phyloP scores from a whole-genome alignment of 768 basidiomycete genomes.

The Suillus subalutaceus region DNA sequence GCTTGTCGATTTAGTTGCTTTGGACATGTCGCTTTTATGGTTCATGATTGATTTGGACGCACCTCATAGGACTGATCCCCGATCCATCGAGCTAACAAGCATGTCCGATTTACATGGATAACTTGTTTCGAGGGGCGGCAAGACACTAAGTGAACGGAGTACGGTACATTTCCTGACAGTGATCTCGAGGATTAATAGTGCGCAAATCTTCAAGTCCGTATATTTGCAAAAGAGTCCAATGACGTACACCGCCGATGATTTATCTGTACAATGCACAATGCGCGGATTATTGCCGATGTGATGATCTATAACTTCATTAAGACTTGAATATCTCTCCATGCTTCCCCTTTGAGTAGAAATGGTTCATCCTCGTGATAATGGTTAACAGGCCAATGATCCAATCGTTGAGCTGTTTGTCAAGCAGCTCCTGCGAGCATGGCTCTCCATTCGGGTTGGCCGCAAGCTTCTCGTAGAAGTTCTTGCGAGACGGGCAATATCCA shows the following conservation, averaged over 20 bases:
- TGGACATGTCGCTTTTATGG: background rate
- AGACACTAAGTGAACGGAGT: background rate
- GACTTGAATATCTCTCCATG: constrained; percentile 45
- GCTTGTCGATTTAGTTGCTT: background rate
- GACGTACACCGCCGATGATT: background rate
- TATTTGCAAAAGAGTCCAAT: background rate
- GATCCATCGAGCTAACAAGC: background rate
- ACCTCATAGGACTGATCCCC: background rate
- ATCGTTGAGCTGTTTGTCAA: constrained; percentile 53
- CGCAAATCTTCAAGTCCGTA: background rate
- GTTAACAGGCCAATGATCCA: constrained; percentile 65
- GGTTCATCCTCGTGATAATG: constrained; percentile 51
- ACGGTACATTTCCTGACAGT: background rate
- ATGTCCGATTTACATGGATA: background rate
- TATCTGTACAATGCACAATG: background rate
- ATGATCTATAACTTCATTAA: background rate
- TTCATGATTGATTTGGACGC: background rate
- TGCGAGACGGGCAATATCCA: constrained; percentile 61
- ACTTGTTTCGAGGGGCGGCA: background rate
- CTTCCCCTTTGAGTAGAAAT: constrained; percentile 57
- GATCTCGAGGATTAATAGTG: background rate
- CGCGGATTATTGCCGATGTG: background rate
- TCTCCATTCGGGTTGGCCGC: constrained; percentile 62
- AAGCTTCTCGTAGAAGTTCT: constrained; percentile 65
- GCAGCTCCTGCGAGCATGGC: constrained; percentile 46